Conservation (phyloP, 768 basidiomycete genomes). For the Cystobasidium onofrii region DNA sequence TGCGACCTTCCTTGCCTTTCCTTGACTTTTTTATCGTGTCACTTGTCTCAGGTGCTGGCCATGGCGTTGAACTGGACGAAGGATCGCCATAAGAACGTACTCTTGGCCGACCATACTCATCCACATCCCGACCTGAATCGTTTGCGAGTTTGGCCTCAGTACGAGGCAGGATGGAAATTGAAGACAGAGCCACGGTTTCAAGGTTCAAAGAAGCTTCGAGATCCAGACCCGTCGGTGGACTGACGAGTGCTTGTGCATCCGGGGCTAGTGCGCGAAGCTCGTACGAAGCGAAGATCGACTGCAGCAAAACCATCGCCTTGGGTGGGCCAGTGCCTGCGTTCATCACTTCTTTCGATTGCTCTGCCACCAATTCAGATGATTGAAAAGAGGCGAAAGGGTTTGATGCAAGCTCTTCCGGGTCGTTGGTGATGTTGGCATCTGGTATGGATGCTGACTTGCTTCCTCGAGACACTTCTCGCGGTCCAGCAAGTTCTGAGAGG, state of each 20-base stretch:
- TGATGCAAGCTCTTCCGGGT: no score
- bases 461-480: background rate
- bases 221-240: constrained; percentile 73
- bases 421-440: no score
- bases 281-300: constrained; percentile 65
- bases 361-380: background rate
- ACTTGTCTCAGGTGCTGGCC: background rate
- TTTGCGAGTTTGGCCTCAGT: no score
- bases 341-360: background rate
- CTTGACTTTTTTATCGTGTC: constrained; percentile 44
- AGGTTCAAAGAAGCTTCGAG: constrained; percentile 78
- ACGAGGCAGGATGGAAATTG: constrained; percentile 45
- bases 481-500: background rate
- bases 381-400: constrained; percentile 30
- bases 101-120: constrained; percentile 43
- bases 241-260: constrained; percentile 70
- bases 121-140: constrained; percentile 35
- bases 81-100: background rate
- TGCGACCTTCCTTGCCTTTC: constrained; percentile 34
- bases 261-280: constrained; percentile 77
- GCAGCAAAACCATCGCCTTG: constrained; percentile 77
- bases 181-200: constrained; percentile 48
- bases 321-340: constrained; percentile 53
- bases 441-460: no score
- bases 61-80: constrained; percentile 11